Conservation (phyloP, 768 basidiomycete genomes). For the Kwoniella heveanensis region DNA sequence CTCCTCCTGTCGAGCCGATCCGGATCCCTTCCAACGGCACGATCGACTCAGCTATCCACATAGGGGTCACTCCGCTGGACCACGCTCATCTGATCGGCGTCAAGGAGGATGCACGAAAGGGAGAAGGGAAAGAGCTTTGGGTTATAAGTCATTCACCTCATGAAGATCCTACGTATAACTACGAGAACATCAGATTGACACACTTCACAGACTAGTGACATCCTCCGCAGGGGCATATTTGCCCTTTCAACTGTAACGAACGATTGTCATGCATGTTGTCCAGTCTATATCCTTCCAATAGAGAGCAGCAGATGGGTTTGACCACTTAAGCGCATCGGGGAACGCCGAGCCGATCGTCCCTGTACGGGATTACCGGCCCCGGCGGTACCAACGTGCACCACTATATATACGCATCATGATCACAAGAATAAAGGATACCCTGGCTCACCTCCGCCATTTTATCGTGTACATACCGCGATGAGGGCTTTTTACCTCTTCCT, state of each 20-base stretch:
- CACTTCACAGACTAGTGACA: slow-evolving; percentile 11
- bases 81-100: slow-evolving; percentile 32
- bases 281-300: no score
- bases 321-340: no score
- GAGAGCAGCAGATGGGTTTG: no score
- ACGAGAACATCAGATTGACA: slow-evolving; percentile 31
- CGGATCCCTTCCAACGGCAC: slow-evolving; percentile 25
- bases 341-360: no score
- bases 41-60: slow-evolving; percentile 21
- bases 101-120: slow-evolving; percentile 16
- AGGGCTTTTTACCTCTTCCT: not conserved
- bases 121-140: slow-evolving; percentile 18
- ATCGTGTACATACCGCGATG: not conserved
- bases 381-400: no score
- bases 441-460: no score
- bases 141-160: slow-evolving; percentile 30
- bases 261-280: no score
- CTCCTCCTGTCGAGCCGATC: slow-evolving; percentile 4
- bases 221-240: no score
- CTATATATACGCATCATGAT: no score
- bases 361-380: no score
- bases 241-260: no score
- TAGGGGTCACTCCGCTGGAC: slow-evolving; percentile 28
- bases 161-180: slow-evolving; percentile 34
- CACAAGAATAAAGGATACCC: no score